Percentiles rank a stretch among this genome's conserved stretches.
Evolutionary conservation across 2,329 filamentous ascomycete genomes (phyloP).

Genomic region (Microcyclospora tardicrescens): DNA sequence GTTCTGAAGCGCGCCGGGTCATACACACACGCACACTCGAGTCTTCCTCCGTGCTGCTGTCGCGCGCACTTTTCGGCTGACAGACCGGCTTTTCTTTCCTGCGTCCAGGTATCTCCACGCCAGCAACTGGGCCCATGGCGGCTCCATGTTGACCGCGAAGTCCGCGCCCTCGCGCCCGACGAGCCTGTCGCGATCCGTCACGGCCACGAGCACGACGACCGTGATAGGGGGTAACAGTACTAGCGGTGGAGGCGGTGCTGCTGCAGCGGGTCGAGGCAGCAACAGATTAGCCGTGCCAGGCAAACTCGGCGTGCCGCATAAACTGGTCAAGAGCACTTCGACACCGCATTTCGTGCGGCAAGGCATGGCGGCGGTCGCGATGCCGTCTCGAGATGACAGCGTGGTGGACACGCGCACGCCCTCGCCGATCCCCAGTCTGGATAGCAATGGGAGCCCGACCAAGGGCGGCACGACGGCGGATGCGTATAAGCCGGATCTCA

Average conservation of each 20-base stretch:
- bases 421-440: constrained; percentile 15
- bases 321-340: constrained; percentile 12
- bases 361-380: constrained; percentile 2
- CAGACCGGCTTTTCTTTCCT: neutral
- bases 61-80: neutral
- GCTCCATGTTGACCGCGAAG: neutral
- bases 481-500: constrained; percentile 45
- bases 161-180: constrained; percentile 1
- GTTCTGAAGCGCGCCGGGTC: neutral
- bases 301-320: constrained; percentile 6
- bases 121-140: constrained; percentile 5
- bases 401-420: constrained; percentile 33
- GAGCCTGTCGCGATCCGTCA: constrained; percentile 3
- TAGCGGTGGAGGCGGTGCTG: too few relatives aligned
- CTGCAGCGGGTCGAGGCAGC: neutral
- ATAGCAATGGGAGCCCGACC: constrained; percentile 15
- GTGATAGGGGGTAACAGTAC: too few relatives aligned
- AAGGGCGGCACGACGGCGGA: constrained; percentile 18
- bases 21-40: neutral
- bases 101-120: constrained; percentile 5
- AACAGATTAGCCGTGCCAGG: neutral
- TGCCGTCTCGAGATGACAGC: constrained; percentile 11
- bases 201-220: neutral
- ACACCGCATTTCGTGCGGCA: constrained; percentile 11
- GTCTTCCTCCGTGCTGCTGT: neutral